Base-by-base conservation (phyloP, 768 basidiomycete species). In the Rubroboletus pulcherrimus region DNA sequence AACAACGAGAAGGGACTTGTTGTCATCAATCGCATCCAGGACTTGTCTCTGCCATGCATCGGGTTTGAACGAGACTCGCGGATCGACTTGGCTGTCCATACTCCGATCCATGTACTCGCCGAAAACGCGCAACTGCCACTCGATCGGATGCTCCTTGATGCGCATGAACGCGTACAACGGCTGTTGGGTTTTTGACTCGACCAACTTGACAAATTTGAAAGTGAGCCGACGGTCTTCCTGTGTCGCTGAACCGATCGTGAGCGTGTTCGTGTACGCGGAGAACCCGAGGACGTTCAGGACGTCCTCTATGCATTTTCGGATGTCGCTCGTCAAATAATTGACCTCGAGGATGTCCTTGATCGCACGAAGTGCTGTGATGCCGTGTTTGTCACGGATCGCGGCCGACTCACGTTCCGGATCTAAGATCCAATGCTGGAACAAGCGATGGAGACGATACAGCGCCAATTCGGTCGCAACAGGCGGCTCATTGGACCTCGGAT, bases 41-140 rank as follows among this genome's bases (percentile, higher is more conserved):
- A 89, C 87, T 21, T 77, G 65, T 29, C 82, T 72, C 58, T 89
- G 88, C 87, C 87, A 89, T 1, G 78, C 82, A 63, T 89, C 87
- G 0, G 87, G 87, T 21, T 78, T 70, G 66, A 89, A 89, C 1
- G 74, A 57, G 34, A 89, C 86, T 0, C 87, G 77, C 7, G 66
- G 45, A 68, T 89, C 88, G 0, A 70, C 64, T 50, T 77, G 71
- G 40, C 82, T 77, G 57, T 87, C 87, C 81, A 89, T 85, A 56
- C 79, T 83, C 35, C 87, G 74, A 61, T 87, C 85, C 87, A 89
- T 85, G 62, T 74, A 84, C 58, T 86, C 80, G 7, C 87, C 87
- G 54, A 87, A 87, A 11, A 80, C 66, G n/a, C 84, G 77, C 26
- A 89, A 71, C 64, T 89, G 87, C 85, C 87, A 89, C 12, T 73